Evolutionary conservation across 176 grass and related monocot species (phyloP).

Genomic region (Rhynchospora tenuis): DNA sequence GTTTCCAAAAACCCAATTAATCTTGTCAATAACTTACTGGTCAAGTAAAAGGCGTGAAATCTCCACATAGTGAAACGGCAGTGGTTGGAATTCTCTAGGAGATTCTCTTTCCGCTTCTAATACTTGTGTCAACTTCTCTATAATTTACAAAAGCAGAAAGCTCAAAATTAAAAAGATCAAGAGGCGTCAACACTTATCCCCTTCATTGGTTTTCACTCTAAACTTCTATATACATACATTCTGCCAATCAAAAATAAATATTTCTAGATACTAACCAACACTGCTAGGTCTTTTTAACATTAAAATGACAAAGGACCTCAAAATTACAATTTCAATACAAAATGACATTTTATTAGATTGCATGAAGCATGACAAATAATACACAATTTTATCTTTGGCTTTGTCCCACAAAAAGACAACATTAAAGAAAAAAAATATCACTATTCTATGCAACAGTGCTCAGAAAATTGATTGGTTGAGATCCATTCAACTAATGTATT

Average conservation of each 20-base stretch:
- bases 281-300: background rate
- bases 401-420: background rate
- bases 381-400: background rate
- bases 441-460: background rate
- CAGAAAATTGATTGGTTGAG: background rate
- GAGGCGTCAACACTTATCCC: background rate
- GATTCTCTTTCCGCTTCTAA: constrained; percentile 90
- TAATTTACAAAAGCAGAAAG: constrained; percentile 11
- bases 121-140: constrained; percentile 82
- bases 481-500: background rate
- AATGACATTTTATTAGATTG: background rate
- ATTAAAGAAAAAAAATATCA: background rate
- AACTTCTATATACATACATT: background rate
- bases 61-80: constrained; percentile 92
- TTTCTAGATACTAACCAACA: background rate
- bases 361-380: background rate
- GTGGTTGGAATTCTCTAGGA: constrained; percentile 84
- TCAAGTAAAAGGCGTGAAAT: constrained; percentile 92
- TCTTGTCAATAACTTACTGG: constrained; percentile 41
- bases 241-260: background rate
- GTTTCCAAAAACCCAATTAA: background rate
- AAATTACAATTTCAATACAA: background rate
- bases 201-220: background rate
- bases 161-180: background rate
- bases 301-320: background rate